A percentile compares a stretch with the other conserved stretches of the same genome.
Conservation (phyloP, 2,329 filamentous ascomycete species). For the Ophiostoma populinum region DNA sequence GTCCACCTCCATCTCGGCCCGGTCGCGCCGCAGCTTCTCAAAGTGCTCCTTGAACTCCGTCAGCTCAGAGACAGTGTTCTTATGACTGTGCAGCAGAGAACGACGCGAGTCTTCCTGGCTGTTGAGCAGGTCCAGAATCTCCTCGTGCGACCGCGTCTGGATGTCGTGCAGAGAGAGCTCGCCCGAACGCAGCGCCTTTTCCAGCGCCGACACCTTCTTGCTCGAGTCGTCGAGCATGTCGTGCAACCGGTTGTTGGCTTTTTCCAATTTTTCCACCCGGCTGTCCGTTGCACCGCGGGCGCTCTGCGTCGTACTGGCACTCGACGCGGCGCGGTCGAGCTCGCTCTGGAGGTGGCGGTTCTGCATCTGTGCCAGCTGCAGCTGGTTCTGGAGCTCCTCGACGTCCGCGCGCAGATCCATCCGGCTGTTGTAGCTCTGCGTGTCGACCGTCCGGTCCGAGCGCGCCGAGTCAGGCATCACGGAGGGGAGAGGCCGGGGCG, state of each 20-base stretch:
- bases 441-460: conserved; percentile 74
- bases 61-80: conserved; percentile 69
- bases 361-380: conserved; percentile 89
- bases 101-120: conserved; percentile 81
- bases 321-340: conserved; percentile 49
- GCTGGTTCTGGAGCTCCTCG: conserved; percentile 82
- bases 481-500: conserved; percentile 48
- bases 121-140: conserved; percentile 81
- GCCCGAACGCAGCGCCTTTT: conserved; percentile 71
- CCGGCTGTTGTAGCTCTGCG: conserved; percentile 65
- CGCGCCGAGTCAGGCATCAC: conserved; percentile 52
- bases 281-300: conserved; percentile 3
- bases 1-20: conserved; percentile 66
- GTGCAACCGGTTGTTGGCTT: conserved; percentile 79
- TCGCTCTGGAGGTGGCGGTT: conserved; percentile 85
- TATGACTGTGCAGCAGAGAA: conserved; percentile 67
- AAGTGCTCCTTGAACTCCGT: conserved; percentile 74
- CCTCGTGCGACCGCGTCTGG: conserved; percentile 84
- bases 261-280: conserved; percentile 79
- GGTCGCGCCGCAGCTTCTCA: conserved; percentile 70
- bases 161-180: conserved; percentile 81
- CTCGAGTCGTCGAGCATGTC: conserved; percentile 88
- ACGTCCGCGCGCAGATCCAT: conserved; percentile 85
- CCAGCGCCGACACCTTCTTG: conserved; percentile 78
- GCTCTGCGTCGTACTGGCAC: conserved; percentile 30